A percentile compares a stretch with the other conserved stretches of the same genome.
Evolutionary conservation across 2,329 filamentous ascomycete genomes (phyloP).

Genomic region (Ophiostoma sp.): DNA sequence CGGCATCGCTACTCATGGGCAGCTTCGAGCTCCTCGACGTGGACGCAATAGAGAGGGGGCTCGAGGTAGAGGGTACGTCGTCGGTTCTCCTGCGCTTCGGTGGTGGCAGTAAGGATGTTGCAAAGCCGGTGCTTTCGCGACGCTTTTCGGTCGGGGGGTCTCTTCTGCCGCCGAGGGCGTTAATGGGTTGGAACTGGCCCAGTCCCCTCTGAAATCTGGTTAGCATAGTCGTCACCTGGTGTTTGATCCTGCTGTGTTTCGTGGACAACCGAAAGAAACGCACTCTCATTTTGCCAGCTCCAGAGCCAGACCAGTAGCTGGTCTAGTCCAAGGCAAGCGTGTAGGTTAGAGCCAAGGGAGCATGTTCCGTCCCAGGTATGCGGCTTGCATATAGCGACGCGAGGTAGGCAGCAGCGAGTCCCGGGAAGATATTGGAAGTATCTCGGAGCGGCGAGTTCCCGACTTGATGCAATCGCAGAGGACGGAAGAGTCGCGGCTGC

Average conservation of each 20-base stretch:
- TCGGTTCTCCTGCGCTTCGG: constrained; percentile 1
- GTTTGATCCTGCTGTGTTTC: too few species aligned
- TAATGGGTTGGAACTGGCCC: constrained; percentile 10
- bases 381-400: neutral
- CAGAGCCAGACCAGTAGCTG: constrained; percentile 5
- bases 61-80: neutral
- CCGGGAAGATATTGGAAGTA: too few species aligned
- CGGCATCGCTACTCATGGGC: neutral
- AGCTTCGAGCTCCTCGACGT: too few species aligned
- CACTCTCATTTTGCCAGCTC: constrained; percentile 5
- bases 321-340: neutral
- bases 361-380: neutral
- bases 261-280: neutral
- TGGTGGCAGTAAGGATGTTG: neutral
- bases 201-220: neutral
- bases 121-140: too few species aligned
- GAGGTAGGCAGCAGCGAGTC: too few species aligned
- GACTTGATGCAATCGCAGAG: too few species aligned
- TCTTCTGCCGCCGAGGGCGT: neutral
- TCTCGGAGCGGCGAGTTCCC: too few species aligned
- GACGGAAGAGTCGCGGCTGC: too few species aligned
- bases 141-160: too few species aligned
- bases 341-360: neutral
- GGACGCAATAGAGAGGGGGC: neutral
- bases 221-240: too few species aligned